Base-by-base conservation (phyloP, 495 filamentous ascomycete species). In the Cercophora sp. region DNA sequence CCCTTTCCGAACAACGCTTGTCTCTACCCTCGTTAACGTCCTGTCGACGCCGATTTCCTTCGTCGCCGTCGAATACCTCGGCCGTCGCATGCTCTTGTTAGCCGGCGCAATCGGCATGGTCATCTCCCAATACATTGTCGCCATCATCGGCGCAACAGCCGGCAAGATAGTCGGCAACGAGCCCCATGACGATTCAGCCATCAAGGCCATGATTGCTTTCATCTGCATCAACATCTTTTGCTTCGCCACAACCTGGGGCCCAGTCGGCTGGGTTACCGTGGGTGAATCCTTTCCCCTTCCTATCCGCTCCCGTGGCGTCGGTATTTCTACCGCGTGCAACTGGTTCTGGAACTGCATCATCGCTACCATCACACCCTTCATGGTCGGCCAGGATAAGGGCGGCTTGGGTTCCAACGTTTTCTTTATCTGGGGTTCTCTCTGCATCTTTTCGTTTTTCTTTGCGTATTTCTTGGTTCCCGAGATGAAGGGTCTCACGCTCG, bases 271-370 rank as follows among this genome's bases (percentile, higher is more conserved):
- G 88, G 84, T 92, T 48, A 79, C 91, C 48, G 86, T 91, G 49
- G 88, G 88, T 57, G 88, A 94, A 72, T 84, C 87, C 71, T 94
- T 84, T 79, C 88, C 87, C 29, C 80, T 94, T 25, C 85, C 84
- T 45, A 91, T 91, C 68, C 86, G 88, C 52, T 84, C 87, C 19
- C 82, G 85, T 43, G 87, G 88, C 63, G 87, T 92, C 36, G 86
- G 79, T 37, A 76, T 94, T 42, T 86, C 86, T 19, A 91, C 88
- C 22, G 83, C 88, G 26, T 85, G 79, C 58, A 93, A 93, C 75
- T 94, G 88, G 88, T 81, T 91, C 59, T 91, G 86, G 85, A 90
- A 91, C 72, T 86, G 78, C 64, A 83, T 81, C 24, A 84, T 86
- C 15, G 80, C 75, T 50, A 76, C 86, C 68, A 84, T 89, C 61